Conservation (phyloP, 2,329 filamentous ascomycete species). For the Exophiala spinifera region DNA sequence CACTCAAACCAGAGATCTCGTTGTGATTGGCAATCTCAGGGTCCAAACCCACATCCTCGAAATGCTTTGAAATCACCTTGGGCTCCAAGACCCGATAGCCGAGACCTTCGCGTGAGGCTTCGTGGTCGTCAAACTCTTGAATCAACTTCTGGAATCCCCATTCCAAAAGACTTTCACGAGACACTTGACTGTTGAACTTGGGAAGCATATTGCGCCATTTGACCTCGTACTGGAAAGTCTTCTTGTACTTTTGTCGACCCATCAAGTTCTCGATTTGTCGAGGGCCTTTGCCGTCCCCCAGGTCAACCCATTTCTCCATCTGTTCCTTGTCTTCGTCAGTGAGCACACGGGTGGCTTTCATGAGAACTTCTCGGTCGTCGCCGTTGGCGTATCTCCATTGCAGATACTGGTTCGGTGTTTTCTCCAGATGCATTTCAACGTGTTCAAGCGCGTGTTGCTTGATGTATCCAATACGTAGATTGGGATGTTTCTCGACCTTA, state of each 20-base stretch:
- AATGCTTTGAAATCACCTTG: slow-evolving; percentile 94
- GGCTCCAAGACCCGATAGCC: slow-evolving; percentile 93
- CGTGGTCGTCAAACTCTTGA: slow-evolving; percentile 98
- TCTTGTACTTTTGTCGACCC: slow-evolving; percentile 98
- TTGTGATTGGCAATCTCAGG: slow-evolving; percentile 99
- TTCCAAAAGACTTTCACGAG: slow-evolving; percentile 82
- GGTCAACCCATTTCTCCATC: slow-evolving; percentile 85
- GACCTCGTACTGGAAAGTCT: slow-evolving; percentile 53
- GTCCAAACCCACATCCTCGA: slow-evolving; percentile 92
- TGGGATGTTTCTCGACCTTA: slow-evolving; percentile 96
- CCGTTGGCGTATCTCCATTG: slow-evolving; percentile 98
- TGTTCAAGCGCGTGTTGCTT: slow-evolving; percentile 99
- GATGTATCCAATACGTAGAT: slow-evolving; percentile 98
- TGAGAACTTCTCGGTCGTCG: slow-evolving; percentile 91
- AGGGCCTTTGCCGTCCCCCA: slow-evolving; percentile 75
- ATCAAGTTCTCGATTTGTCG: slow-evolving; percentile 84
- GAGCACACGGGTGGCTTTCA: slow-evolving; percentile 94
- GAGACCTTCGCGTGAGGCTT: slow-evolving; percentile 95
- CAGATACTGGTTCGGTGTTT: slow-evolving; percentile 97
- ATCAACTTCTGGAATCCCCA: slow-evolving; percentile 89
- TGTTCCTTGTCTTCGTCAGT: slow-evolving; percentile 81
- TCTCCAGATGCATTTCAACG: slow-evolving; percentile 99
- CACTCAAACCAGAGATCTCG: slow-evolving; percentile 90
- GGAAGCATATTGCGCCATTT: slow-evolving; percentile 89
- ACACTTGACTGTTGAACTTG: slow-evolving; percentile 90